Conservation (phyloP, 2,329 filamentous ascomycete genomes). For the Fusarium devonianum region DNA sequence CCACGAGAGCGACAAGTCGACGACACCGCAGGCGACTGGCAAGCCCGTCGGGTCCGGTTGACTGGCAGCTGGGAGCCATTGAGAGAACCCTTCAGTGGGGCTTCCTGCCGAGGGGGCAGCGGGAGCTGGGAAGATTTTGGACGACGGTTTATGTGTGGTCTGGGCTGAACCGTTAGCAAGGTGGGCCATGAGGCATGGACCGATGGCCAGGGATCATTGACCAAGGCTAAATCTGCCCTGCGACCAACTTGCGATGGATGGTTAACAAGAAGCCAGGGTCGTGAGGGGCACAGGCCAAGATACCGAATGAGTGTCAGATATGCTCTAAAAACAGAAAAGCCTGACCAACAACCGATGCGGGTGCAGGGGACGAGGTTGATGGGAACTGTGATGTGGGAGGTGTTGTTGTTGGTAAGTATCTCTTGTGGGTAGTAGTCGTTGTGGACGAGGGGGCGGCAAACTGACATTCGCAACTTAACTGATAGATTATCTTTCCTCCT, state of each 20-base stretch:
- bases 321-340: slow-evolving; percentile 28
- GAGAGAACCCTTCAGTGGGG: slow-evolving; percentile 33
- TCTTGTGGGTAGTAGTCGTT: slow-evolving; percentile 15
- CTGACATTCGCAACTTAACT: slow-evolving; percentile 12
- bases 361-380: slow-evolving; percentile 25
- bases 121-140: slow-evolving; percentile 16
- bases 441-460: slow-evolving; percentile 17
- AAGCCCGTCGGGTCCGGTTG: slow-evolving; percentile 20
- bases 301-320: slow-evolving; percentile 14
- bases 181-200: slow-evolving; percentile 40
- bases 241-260: slow-evolving; percentile 17
- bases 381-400: slow-evolving; percentile 18
- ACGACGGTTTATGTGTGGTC: slow-evolving; percentile 22
- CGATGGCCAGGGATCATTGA: slow-evolving; percentile 28
- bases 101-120: slow-evolving; percentile 8
- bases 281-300: slow-evolving; percentile 11
- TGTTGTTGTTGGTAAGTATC: slow-evolving; percentile 16
- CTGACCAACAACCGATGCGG: slow-evolving; percentile 34
- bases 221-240: slow-evolving; percentile 29
- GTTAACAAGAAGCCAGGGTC: slow-evolving; percentile 24
- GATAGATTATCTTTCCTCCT: slow-evolving; percentile 26
- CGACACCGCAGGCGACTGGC: slow-evolving; percentile 17
- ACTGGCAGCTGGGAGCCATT: slow-evolving; percentile 22
- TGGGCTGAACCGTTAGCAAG: slow-evolving; percentile 30
- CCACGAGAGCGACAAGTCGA: slow-evolving; percentile 16